Evolutionary conservation across 768 basidiomycete genomes (phyloP), one percentile per base, ranked within the genome.

Genomic region (Leccinum subgranulosum): DNA sequence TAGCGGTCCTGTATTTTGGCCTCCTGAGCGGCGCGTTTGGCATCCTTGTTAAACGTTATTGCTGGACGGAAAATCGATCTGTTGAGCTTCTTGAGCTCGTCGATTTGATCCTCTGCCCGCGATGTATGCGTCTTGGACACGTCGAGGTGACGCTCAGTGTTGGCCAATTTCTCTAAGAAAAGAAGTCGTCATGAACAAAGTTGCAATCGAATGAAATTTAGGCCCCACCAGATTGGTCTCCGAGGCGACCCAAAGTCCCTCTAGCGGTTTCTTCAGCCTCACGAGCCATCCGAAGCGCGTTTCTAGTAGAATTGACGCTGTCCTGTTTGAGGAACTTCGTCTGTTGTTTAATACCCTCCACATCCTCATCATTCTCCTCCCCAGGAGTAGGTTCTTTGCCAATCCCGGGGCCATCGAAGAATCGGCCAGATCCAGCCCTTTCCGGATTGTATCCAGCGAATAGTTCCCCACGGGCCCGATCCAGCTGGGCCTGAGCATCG

Each of bases 241-340:
- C 95, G 8, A 99, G 81, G 67, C 84, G 90, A 56, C 71, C 76
- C 19, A 99, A 69, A 5, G 96, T 99, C 57, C 86, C 87, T 47
- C 90, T 78, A 33, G 91, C 96, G 11, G 94, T 96, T 73, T 99
- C 96, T 73, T 98, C 96, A 0, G 96, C 94, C 73, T 98, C 94
- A n/a, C 88, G 81, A 39, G 95, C 96, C 69, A 98, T 81, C 45
- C 94, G 82, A 52, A 99, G 79, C 12, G 96, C 96, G 74, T 98
- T 98, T 65, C 95, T 79, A 1, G 94, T 90, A 15, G 90, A 89
- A 54, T 84, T 86, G 49, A 95, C 87, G 68, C 86, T 89, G 65
- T 98, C 95, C 74, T 98, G 94, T 75, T 99, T 98, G 60, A 89
- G 70, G 66, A 83, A 90, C 56, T 86, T 82, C 58, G 91, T 94